Evolutionary conservation across 805 yeast genomes (phyloP), one percentile per base, ranked within the genome.

Genomic region (Starmerella geochares): DNA sequence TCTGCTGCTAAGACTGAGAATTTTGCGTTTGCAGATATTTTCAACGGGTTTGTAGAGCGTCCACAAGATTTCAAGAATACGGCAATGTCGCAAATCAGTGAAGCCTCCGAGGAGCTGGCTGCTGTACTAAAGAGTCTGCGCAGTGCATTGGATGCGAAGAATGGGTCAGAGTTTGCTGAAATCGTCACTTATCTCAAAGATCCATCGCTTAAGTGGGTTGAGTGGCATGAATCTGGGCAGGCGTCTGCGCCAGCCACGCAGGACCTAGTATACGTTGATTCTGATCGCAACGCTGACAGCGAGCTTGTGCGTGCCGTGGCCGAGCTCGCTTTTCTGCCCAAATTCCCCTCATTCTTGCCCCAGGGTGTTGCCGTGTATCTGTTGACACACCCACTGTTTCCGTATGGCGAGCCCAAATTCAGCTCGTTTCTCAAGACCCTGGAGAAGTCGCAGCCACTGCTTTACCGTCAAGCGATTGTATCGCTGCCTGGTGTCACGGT

Each of bases 381-480:
- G 29, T 71, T 90, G 54, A 83, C 95, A 2, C 95, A 90, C 67
- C 96, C 96, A 16, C 67, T 86, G 17, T 87, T 82, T 66, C 96
- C 96, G 9, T 65, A 70, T 14, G 67, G 71, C 17, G 56, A 53
- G 36, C 52, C 55, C 2, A 75, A 72, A 52, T 71, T 85, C 9
- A 65, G 67, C 6, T 40, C 44, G 4, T 63, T 88, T 40, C 66
- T 90, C 39, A 61, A 70, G 14, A 69, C 67, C 35, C 68, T 86
- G 24, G 71, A 73, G 41, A 66, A 74, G 10, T 35, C 51, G 13
- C 71, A 75, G 52, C 80, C 86, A 32, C 75, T 83, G 53, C 71
- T 87, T 50, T 73, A 82, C 64, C 78, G 86, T 66, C 95, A 84
- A 64, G 90, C 94, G 1, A 76, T 86, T 45, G 83, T 81, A 13